Base-by-base conservation (phyloP, 1,284 basidiomycete species). In the Malassezia furfur region DNA sequence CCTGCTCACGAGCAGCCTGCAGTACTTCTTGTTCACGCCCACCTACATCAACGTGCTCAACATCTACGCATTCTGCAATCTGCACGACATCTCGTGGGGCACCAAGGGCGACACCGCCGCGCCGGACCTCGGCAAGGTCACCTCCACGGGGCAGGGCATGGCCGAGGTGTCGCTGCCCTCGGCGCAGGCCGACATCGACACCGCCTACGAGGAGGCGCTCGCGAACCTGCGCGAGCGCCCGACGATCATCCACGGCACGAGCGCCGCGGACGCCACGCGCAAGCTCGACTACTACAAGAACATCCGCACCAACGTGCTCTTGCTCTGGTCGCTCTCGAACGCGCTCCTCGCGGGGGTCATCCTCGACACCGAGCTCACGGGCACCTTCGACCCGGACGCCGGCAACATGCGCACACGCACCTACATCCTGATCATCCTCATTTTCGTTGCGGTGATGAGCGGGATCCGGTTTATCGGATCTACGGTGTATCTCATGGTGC, bases 21-120 rank as follows among this genome's bases (percentile, higher is more conserved):
- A 96, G 75, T 96, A 96, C 71, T 78, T 91, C 21, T 79, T 96
- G 51, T 83, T 93, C 79, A 86, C 88, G 0, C 91, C 93, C 4
- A 89, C 88, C 0, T 96, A 91, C 68, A 83, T 91, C 76, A 38
- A 12, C 9, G 28, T 59, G 15, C 43, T 60, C 12, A 36, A 57
- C 41, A 56, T 47, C 32, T 51, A 50, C 38, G 54, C 57, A 7
- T 55, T 54, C 21, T 54, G 41, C 46, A 88, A 63, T 50, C 52
- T 66, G 43, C 65, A 70, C 58, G 66, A 66, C 44, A 61, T 71
- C 49, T 59, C 54, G 3, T 76, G 76, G 77, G 77, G 77, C 1
- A 78, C 77, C 28, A 78, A 78, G 44, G 75, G 76, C 43, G 67
- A 72, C 46, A 72, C 69, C 6, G 57, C 64, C 12, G 55, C 62